phyloP scores from a whole-genome alignment of 2,329 filamentous ascomycete species.

The Lachnellula occidentalis region DNA sequence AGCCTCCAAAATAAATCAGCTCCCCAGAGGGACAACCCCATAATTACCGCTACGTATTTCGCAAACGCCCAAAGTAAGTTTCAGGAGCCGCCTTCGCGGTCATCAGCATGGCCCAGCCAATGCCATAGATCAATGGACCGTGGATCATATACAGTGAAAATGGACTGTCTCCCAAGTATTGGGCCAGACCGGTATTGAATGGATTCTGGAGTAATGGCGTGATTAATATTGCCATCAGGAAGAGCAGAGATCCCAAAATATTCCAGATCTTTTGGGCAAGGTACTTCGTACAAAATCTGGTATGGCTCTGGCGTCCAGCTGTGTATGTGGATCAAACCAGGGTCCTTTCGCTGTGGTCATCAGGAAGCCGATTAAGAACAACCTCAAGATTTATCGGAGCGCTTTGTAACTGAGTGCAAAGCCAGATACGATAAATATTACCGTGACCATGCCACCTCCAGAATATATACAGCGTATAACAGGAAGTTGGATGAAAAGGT shows the following conservation, averaged over 20 bases:
- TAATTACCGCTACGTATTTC: neutral
- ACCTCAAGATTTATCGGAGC: conserved; percentile 22
- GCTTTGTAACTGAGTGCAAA: conserved; percentile 39
- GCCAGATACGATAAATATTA: conserved; percentile 45
- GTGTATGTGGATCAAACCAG: conserved; percentile 1
- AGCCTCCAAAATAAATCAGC: conserved; percentile 6
- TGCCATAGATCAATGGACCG: conserved; percentile 38
- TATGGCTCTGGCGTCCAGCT: neutral
- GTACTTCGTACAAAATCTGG: neutral
- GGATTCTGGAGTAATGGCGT: conserved; percentile 32
- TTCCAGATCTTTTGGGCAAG: conserved; percentile 12
- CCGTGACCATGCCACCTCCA: conserved; percentile 40
- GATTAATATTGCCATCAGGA: conserved; percentile 21
- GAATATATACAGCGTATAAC: neutral
- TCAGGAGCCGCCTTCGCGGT: neutral
- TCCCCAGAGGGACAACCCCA: neutral
- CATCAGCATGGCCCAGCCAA: conserved; percentile 10
- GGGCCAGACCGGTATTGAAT: conserved; percentile 42
- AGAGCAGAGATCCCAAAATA: conserved; percentile 11
- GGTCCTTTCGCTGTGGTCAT: neutral
- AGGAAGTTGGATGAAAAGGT: neutral
- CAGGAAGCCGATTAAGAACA: conserved; percentile 7
- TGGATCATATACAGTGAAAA: conserved; percentile 54
- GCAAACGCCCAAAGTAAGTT: neutral
- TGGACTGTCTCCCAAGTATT: conserved; percentile 50